Base-by-base conservation (phyloP, 1,284 basidiomycete species). In the Microstroma glucosiphilum region DNA sequence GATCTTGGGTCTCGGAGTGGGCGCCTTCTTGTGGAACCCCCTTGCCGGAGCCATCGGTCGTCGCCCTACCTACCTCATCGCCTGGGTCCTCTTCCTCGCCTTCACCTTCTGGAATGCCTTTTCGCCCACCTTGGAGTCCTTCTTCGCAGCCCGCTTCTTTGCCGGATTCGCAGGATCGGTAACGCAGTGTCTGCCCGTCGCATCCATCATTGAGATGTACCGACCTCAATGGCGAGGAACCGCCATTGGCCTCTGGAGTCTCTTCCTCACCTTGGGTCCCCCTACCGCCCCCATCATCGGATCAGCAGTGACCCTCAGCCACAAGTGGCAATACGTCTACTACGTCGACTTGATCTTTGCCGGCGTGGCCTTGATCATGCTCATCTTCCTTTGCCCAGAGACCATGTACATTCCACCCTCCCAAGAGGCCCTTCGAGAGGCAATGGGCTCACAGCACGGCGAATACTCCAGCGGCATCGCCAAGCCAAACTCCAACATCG, bases 1-100 rank as follows among this genome's bases (percentile, higher is more conserved):
- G 23, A 71, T 81, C n/a, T 73, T 81, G 13, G 80, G 80, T 37
- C 68, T 78, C n/a, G 79, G 77, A 1, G 72, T 79, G 2, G 80
- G 80, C 1, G 72, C 78, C 0, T 58, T 81, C 8, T 64, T 81
- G 21, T 76, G 69, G 67, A 68, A 68, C 46, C 66, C 71, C 12
- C 58, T 73, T 25, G 46, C 64, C 12, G 62, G 71, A 40, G 72
- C 74, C 8, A 46, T 77, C 30, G 80, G 80, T 17, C 70, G 78
- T 17, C 71, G 80, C 40, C 73, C 79, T 0, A 72, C 77, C 7
- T 79, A 78, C 67, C 61, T 81, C 51, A 46, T 80, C 56, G 75
- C 75, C n/a, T 78, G 78, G 54, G 60, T 72, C 2, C 69, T 80
- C 26, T 80, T 77, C 69, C 64, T 81, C 13, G 77, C 76, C 0